These are phyloP conservation scores for Syzygium jambos DNA, from an alignment of 345 rosid genomes.

Conservation along the genomic window DNA sequence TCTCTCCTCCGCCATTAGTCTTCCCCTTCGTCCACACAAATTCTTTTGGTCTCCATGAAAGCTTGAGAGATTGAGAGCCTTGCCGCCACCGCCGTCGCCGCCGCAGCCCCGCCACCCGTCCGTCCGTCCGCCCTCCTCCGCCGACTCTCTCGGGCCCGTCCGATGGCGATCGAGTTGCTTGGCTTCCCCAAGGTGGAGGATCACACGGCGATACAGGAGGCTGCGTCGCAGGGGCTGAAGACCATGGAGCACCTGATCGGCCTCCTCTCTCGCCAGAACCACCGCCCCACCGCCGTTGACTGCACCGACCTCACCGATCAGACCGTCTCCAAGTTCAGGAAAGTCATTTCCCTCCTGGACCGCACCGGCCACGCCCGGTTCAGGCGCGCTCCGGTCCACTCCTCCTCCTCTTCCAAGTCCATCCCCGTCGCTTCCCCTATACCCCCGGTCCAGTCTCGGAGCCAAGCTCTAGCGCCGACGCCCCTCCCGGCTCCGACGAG, in stretches of 20 bases:
- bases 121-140: not conserved
- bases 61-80: slow-evolving; percentile 1
- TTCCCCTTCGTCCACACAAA: not conserved
- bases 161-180: slow-evolving; percentile 67
- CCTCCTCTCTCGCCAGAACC: slow-evolving; percentile 32
- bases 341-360: slow-evolving; percentile 62
- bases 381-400: slow-evolving; percentile 60
- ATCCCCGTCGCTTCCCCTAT: slow-evolving; percentile 6
- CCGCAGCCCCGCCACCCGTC: not conserved
- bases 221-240: slow-evolving; percentile 76
- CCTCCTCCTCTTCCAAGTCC: slow-evolving; percentile 18
- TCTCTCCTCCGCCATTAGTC: not conserved
- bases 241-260: slow-evolving; percentile 79
- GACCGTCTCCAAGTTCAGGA: slow-evolving; percentile 78
- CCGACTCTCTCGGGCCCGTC: not conserved
- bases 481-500: not conserved
- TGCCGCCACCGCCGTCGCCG: not conserved
- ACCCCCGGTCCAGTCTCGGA: not conserved
- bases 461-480: not conserved
- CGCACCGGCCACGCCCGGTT: slow-evolving; percentile 93
- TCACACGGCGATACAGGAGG: slow-evolving; percentile 69
- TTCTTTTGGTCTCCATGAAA: not conserved
- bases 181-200: slow-evolving; percentile 60
- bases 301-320: slow-evolving; percentile 55
- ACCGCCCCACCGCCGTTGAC: slow-evolving; percentile 35